A percentile compares a stretch with the other conserved stretches of the same genome.
Evolutionary conservation across 805 yeast species (phyloP).

Genomic region (Monosporozyma yasuniensis): DNA sequence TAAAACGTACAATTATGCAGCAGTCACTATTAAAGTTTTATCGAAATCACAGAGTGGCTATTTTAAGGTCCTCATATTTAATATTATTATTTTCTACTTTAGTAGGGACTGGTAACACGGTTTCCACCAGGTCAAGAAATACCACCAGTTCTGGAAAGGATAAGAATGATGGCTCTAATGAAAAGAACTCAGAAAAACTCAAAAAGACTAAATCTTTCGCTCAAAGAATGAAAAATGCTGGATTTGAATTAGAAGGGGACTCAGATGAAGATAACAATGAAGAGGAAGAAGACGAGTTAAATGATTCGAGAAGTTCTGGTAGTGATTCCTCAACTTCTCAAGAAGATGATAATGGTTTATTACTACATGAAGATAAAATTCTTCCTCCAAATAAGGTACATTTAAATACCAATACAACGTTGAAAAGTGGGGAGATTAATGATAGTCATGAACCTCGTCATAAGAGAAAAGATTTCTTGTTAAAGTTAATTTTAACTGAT

Average conservation of each 20-base stretch:
- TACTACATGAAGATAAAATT: background rate
- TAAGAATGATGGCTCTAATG: background rate
- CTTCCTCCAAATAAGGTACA: background rate
- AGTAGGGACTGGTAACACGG: conserved; percentile 9
- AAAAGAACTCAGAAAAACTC: conserved; percentile 2
- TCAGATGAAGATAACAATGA: conserved; percentile 6
- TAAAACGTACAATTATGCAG: background rate
- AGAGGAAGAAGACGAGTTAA: conserved; percentile 4
- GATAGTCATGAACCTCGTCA: background rate
- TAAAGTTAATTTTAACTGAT: conserved; percentile 20
- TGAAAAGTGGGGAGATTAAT: background rate
- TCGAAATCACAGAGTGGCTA: conserved; percentile 20
- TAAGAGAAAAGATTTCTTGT: conserved; percentile 15
- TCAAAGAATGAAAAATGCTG: conserved; percentile 3
- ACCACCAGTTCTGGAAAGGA: conserved; percentile 7
- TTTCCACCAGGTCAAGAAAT: conserved; percentile 7
- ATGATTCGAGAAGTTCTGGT: background rate
- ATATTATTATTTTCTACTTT: conserved; percentile 20
- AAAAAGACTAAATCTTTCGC: conserved; percentile 5
- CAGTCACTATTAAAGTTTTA: conserved; percentile 14
- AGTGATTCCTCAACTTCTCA: background rate
- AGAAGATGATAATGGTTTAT: background rate
- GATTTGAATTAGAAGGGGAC: conserved; percentile 8
- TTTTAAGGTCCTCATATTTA: conserved; percentile 24
- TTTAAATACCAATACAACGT: background rate